These are phyloP conservation scores for Cicer chorassanicum DNA, from an alignment of 306 rosid species.

Conservation along the genomic window DNA sequence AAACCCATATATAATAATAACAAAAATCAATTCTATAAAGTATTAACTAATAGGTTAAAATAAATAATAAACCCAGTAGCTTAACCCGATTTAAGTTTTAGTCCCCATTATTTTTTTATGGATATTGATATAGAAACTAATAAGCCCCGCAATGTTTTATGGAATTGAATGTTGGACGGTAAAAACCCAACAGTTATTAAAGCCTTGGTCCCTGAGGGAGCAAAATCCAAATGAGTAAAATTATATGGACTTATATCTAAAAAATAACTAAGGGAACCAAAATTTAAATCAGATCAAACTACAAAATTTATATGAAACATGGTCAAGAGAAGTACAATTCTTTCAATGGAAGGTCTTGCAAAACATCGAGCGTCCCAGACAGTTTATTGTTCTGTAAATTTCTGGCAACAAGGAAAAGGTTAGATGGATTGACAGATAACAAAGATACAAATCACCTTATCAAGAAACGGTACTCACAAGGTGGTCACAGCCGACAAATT, in stretches of 20 bases:
- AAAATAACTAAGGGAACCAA: background rate
- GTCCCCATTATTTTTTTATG: background rate
- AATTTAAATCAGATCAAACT: conserved; percentile 5
- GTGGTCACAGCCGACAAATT: conserved; percentile 67
- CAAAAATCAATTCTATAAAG: conserved; percentile 2
- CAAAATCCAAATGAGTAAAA: conserved; percentile 16
- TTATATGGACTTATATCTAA: background rate
- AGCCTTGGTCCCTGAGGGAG: conserved; percentile 3
- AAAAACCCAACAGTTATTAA: background rate
- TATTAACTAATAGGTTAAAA: conserved; percentile 34
- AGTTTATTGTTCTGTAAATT: conserved; percentile 79
- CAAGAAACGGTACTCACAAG: conserved; percentile 70
- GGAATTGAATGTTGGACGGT: background rate
- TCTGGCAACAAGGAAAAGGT: conserved; percentile 61
- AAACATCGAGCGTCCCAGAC: conserved; percentile 74
- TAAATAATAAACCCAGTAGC: background rate
- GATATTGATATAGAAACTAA: background rate
- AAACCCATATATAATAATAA: background rate
- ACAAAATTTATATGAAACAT: conserved; percentile 38
- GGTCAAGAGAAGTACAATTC: conserved; percentile 72
- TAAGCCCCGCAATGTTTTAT: background rate
- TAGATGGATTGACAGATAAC: conserved; percentile 37
- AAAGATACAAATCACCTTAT: conserved; percentile 23
- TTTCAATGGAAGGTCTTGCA: conserved; percentile 78
- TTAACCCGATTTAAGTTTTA: background rate